These are phyloP conservation scores for Ophiorrhiza pumila DNA, from an alignment of 257 asterid genomes.

Conservation along the genomic window DNA sequence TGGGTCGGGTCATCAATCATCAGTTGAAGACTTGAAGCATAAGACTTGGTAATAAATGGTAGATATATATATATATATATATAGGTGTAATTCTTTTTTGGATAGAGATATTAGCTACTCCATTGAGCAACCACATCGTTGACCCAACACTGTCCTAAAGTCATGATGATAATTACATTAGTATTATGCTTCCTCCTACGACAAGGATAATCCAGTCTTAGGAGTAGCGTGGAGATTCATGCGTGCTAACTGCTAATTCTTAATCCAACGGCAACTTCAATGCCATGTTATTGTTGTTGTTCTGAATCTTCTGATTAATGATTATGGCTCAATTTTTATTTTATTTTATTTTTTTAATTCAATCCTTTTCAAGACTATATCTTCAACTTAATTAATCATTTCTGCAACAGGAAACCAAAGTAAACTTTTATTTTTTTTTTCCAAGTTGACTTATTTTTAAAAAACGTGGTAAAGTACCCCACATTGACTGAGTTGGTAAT, in stretches of 20 bases:
- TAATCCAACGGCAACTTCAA: no score
- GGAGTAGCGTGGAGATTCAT: constrained; percentile 3
- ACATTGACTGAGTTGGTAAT: not conserved
- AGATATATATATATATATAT: no score
- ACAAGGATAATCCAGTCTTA: not conserved
- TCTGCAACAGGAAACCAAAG: not conserved
- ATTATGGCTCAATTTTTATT: no score
- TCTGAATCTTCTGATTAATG: no score
- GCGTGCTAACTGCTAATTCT: no score
- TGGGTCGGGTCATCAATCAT: not conserved
- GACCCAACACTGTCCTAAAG: not conserved
- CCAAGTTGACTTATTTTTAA: not conserved
- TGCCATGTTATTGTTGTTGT: not conserved
- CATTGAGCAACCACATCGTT: not conserved
- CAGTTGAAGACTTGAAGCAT: not conserved
- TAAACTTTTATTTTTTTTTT: not conserved
- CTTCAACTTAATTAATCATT: not conserved
- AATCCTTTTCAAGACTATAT: not conserved
- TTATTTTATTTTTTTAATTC: no score
- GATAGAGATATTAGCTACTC: not conserved
- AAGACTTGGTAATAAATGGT: no score
- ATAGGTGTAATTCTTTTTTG: not conserved
- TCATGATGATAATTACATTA: not conserved
- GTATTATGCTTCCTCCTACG: not conserved
- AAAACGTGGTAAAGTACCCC: not conserved